Conservation (phyloP, 2,329 filamentous ascomycete genomes). For the Claviceps sorghi region DNA sequence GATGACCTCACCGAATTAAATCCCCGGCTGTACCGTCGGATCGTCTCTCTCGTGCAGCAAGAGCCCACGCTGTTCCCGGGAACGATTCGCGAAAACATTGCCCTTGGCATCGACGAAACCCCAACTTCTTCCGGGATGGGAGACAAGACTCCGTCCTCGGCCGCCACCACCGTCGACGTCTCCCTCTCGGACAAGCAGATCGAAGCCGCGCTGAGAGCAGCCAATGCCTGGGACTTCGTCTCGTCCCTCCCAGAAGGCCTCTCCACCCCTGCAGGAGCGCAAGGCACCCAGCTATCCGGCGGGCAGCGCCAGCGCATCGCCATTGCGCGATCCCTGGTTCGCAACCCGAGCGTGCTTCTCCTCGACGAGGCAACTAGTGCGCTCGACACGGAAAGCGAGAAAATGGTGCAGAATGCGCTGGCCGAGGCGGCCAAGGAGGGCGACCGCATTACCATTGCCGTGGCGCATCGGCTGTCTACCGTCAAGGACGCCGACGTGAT, state of each 20-base stretch:
- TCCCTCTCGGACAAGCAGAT: slow-evolving; percentile 22
- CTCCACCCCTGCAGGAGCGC: slow-evolving; percentile 72
- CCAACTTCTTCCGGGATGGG: slow-evolving; percentile 8
- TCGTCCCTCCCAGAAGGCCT: slow-evolving; percentile 84
- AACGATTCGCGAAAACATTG: slow-evolving; percentile 70
- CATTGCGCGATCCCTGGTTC: slow-evolving; percentile 33
- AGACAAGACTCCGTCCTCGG: slow-evolving; percentile 6
- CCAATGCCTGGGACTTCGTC: slow-evolving; percentile 36
- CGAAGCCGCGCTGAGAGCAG: slow-evolving; percentile 28
- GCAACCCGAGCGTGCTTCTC: slow-evolving; percentile 83
- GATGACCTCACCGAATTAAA: slow-evolving; percentile 27
- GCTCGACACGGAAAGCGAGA: slow-evolving; percentile 88
- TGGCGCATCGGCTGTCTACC: slow-evolving; percentile 79
- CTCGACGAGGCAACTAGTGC: slow-evolving; percentile 88
- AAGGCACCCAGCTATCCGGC: slow-evolving; percentile 7
- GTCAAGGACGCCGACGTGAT: slow-evolving; percentile 60
- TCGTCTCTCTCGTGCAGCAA: slow-evolving; percentile 42
- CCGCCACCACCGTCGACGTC: slow-evolving; percentile 6
- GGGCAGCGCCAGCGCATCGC: slow-evolving; percentile 10
- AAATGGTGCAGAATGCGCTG: slow-evolving; percentile 76
- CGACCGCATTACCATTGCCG: slow-evolving; percentile 84
- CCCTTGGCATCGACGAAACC: slow-evolving; percentile 9
- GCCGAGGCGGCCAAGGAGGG: slow-evolving; percentile 58
- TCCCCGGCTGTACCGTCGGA: slow-evolving; percentile 34
- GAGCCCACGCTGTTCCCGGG: slow-evolving; percentile 60